Evolutionary conservation across 331 rosid genomes (phyloP).

Genomic region (Dryas integrifolia): DNA sequence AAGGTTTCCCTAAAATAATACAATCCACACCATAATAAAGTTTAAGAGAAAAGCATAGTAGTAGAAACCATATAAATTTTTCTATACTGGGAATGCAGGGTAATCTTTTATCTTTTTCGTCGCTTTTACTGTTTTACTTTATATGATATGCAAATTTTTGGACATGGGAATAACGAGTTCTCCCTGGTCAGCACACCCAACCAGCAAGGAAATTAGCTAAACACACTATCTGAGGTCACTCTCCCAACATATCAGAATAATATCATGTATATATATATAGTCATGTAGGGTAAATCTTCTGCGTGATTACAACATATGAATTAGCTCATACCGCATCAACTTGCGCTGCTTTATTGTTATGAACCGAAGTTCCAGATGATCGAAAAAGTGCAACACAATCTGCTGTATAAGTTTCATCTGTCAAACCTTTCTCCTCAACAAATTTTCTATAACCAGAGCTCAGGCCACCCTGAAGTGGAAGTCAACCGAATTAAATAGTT

Average conservation of each 20-base stretch:
- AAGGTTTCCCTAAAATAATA: no score
- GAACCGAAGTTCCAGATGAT: constrained; percentile 72
- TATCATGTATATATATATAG: neutral
- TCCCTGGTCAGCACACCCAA: neutral
- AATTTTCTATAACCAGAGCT: constrained; percentile 77
- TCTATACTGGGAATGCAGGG: neutral
- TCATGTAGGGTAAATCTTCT: neutral
- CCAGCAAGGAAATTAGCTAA: constrained; percentile 1
- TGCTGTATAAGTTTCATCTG: constrained; percentile 67
- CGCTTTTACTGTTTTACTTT: neutral
- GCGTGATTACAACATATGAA: constrained; percentile 7
- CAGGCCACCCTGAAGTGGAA: constrained; percentile 76
- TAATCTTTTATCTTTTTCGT: no score
- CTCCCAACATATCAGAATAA: neutral
- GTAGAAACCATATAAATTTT: neutral
- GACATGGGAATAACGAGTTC: neutral
- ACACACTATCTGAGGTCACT: neutral
- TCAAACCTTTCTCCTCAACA: constrained; percentile 61
- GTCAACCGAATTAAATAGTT: constrained; percentile 20
- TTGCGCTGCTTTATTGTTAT: constrained; percentile 80
- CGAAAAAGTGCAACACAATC: constrained; percentile 70
- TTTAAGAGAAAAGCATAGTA: neutral
- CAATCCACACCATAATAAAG: neutral
- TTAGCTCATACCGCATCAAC: constrained; percentile 76
- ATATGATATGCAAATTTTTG: neutral